Conservation (phyloP, 345 rosid genomes). For the Hibiscus tridactylites region DNA sequence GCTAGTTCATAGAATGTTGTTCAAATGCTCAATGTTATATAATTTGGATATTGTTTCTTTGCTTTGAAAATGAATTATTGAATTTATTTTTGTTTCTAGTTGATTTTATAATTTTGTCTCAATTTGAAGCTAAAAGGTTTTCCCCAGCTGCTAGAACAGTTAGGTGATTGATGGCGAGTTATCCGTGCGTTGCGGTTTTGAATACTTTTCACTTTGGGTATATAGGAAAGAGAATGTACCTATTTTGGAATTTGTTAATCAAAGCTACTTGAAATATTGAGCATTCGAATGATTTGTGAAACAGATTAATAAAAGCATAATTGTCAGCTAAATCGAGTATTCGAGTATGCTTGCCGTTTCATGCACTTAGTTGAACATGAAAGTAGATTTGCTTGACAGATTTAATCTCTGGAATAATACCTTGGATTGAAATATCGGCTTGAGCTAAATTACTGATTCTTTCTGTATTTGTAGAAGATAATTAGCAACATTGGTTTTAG, state of each 20-base stretch:
- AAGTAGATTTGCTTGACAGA: not conserved
- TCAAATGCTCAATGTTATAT: not conserved
- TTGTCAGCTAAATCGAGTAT: too few species aligned
- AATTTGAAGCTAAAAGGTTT: not conserved
- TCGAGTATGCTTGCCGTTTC: too few species aligned
- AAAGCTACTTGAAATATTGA: too few species aligned
- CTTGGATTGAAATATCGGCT: constrained; percentile 6
- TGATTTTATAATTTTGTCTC: not conserved
- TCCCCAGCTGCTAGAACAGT: not conserved
- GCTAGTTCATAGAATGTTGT: not conserved
- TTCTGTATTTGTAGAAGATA: not conserved
- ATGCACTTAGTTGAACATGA: not conserved
- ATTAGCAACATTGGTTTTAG: constrained; percentile 1
- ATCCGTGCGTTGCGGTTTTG: not conserved
- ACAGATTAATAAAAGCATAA: too few species aligned
- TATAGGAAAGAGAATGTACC: too few species aligned
- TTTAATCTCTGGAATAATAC: not conserved
- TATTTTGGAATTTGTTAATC: too few species aligned
- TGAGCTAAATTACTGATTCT: not conserved
- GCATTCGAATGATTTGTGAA: too few species aligned
- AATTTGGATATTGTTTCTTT: not conserved
- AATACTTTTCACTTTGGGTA: too few species aligned
- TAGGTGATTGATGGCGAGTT: not conserved
- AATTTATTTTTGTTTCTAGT: not conserved
- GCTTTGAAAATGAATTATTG: not conserved